Conservation (phyloP, 805 yeast species). For the Hemisphaericaspora nanyangensis region DNA sequence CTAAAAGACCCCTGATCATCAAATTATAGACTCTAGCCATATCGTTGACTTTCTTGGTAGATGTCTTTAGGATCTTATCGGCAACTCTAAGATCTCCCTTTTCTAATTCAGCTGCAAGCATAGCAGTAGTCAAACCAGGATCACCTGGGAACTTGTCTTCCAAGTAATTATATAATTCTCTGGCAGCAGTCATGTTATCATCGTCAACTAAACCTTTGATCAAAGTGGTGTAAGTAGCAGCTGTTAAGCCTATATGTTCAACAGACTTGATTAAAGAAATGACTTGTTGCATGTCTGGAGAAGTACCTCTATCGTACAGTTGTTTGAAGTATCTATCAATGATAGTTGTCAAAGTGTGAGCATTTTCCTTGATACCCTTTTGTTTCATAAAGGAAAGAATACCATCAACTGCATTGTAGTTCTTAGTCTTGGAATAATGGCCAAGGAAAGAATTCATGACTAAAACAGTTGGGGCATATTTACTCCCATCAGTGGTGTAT, state of each 20-base stretch:
- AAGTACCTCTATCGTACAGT: slow-evolving; percentile 39
- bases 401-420: slow-evolving; percentile 47
- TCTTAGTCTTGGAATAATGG: slow-evolving; percentile 34
- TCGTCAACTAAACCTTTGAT: slow-evolving; percentile 51
- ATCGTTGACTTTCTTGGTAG: slow-evolving; percentile 29
- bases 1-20: slow-evolving; percentile 30
- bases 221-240: slow-evolving; percentile 47
- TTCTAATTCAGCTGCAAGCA: slow-evolving; percentile 46
- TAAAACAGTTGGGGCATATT: slow-evolving; percentile 40
- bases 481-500: slow-evolving; percentile 28
- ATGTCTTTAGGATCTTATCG: slow-evolving; percentile 29
- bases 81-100: slow-evolving; percentile 33
- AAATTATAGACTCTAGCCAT: slow-evolving; percentile 39
- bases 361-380: slow-evolving; percentile 47
- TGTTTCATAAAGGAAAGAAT: slow-evolving; percentile 42
- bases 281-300: slow-evolving; percentile 38
- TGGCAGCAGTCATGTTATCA: slow-evolving; percentile 50
- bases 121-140: slow-evolving; percentile 39
- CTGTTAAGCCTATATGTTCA: slow-evolving; percentile 28
- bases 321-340: slow-evolving; percentile 51
- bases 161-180: slow-evolving; percentile 39
- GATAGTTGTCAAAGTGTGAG: slow-evolving; percentile 59
- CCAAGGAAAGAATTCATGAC: slow-evolving; percentile 53
- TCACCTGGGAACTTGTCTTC: slow-evolving; percentile 28
- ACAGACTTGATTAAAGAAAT: slow-evolving; percentile 37